Evolutionary conservation across 2,329 filamentous ascomycete species (phyloP).

Genomic region (Ceratocystis destructans): DNA sequence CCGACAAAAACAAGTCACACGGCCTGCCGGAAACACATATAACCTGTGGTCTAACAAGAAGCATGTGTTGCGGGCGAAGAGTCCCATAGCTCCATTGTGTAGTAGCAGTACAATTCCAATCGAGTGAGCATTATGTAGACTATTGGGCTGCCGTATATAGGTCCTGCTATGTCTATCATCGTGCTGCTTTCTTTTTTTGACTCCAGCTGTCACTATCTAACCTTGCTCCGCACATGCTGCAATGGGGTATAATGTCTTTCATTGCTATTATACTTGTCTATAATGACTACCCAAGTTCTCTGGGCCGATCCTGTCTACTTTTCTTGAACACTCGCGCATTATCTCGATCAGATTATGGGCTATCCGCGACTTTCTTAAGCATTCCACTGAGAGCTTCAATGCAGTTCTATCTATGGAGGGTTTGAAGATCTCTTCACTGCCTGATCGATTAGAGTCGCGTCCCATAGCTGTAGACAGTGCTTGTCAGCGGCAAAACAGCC

Average conservation of each 20-base stretch:
- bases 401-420: slow-evolving; percentile 23
- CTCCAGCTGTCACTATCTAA: not conserved
- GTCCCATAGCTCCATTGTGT: no score
- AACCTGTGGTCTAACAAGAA: not conserved
- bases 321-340: slow-evolving; percentile 58
- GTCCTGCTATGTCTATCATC: no score
- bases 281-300: slow-evolving; percentile 62
- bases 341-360: slow-evolving; percentile 58
- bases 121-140: no score
- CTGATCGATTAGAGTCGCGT: slow-evolving; percentile 47
- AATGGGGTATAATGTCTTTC: not conserved
- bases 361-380: slow-evolving; percentile 56
- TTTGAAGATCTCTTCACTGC: slow-evolving; percentile 42
- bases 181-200: not conserved
- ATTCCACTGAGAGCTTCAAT: slow-evolving; percentile 30
- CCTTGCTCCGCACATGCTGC: not conserved
- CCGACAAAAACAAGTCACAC: not conserved
- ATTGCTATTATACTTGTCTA: slow-evolving; percentile 28
- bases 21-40: not conserved
- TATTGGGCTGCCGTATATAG: no score
- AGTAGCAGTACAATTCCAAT: no score
- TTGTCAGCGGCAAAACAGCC: slow-evolving; percentile 65
- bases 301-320: slow-evolving; percentile 59
- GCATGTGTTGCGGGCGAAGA: no score
- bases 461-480: slow-evolving; percentile 63